Evolutionary conservation across 768 basidiomycete species (phyloP), one percentile per base, ranked within the genome.

Genomic region (Mycena alexandri): DNA sequence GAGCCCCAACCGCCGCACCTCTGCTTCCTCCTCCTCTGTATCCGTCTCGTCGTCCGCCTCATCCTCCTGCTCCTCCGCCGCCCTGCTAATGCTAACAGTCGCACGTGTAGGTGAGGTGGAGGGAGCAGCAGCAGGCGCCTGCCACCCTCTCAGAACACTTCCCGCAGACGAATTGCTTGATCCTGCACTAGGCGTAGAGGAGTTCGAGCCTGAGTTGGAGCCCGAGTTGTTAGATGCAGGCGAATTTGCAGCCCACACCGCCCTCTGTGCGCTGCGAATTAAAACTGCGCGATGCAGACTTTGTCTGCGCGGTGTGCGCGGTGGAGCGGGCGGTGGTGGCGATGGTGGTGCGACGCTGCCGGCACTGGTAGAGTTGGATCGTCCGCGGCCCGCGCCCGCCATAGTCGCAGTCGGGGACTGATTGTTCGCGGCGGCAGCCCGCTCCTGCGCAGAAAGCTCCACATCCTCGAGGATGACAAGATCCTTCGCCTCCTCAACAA

Each of bases 381-480:
- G 38, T 38, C 38, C 38, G 38, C 38, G 38, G 34, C 34, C 52
- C 34, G 34, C 52, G 34, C 11, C 52, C 29, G 34, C 19, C 52
- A 13, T 29, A 36, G 34, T 19, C 11, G 21, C 34, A n/a, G 34
- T 12, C 21, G 16, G 52, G 52, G 14, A 25, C 29, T 12, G 46
- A 34, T 38, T 38, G 46, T 46, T 24, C 46, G 60, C 55, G 12
- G 72, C 72, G 29, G 69, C 74, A 11, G 65, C 70, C 38, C 50
- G 21, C 12, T 53, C 52, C 14, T 53, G 34, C 12, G 33, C 52
- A 16, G 56, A 24, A 38, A 75, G 67, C 10, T 86, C 84, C n/a
- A 91, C 85, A 59, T 89, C 87, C 74, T 93, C 92, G 19, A 93
- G 79, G 62, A 93, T 91, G 47, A 93, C 84, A 41, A 93, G 85